These are phyloP conservation scores for Diaporthe destruens DNA, from an alignment of 2,329 filamentous ascomycete species.

Conservation along the genomic window DNA sequence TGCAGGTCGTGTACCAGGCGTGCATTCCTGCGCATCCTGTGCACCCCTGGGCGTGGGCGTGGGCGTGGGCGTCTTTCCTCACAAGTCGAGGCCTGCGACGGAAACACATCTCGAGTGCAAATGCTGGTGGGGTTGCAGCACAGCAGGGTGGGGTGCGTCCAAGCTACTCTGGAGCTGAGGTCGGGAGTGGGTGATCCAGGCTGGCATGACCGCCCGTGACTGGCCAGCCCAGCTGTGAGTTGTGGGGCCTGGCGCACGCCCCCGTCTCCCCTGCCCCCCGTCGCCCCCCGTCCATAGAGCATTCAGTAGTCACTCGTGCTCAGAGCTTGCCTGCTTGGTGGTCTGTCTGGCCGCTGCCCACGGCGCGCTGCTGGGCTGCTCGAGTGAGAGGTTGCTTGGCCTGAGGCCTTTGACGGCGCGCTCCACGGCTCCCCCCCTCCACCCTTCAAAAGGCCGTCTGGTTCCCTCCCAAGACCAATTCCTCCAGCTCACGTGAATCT, in stretches of 20 bases:
- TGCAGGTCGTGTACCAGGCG: constrained; percentile 23
- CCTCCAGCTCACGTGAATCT: constrained; percentile 38
- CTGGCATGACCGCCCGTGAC: constrained; percentile 8
- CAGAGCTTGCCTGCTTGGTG: constrained; percentile 3
- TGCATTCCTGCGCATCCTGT: constrained; percentile 26
- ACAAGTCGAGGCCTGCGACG: neutral
- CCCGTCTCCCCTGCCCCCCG: neutral
- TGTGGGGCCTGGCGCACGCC: constrained; percentile 6
- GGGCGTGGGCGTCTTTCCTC: constrained; percentile 20
- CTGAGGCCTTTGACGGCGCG: constrained; percentile 22
- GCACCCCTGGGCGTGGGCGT: constrained; percentile 2
- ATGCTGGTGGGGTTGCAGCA: constrained; percentile 29
- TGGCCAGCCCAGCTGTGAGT: constrained; percentile 13
- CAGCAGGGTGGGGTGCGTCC: constrained; percentile 13
- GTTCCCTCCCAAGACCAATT: constrained; percentile 26
- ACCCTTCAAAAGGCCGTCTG: constrained; percentile 38
- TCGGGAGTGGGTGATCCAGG: constrained; percentile 30
- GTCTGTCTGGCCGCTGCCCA: too few relatives aligned
- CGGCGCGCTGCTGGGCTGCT: neutral
- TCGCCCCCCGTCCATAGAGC: constrained; percentile 10
- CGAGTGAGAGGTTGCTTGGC: neutral
- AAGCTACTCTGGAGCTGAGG: constrained; percentile 26
- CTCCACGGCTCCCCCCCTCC: constrained; percentile 17
- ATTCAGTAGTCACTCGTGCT: neutral
- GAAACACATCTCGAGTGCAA: neutral